Conservation (phyloP, 225 moss, liverwort and hornwort genomes). For the Anthoceros angustus region DNA sequence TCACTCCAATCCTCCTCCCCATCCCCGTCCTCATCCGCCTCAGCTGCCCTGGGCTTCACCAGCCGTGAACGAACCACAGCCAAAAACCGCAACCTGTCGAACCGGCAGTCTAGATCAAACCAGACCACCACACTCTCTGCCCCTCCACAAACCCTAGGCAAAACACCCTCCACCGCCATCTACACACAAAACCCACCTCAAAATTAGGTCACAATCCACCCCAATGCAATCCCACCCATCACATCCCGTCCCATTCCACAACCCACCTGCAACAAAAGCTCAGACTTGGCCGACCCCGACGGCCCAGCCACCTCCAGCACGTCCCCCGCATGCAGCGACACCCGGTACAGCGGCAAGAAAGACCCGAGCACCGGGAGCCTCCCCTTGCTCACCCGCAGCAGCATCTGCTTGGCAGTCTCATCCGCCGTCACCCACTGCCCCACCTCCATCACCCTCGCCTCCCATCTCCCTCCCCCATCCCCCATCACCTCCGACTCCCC, state of each 20-base stretch:
- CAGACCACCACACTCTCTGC: slow-evolving; percentile 44
- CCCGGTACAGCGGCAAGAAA: slow-evolving; percentile 23
- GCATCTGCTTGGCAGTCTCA: slow-evolving; percentile 29
- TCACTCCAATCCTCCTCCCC: slow-evolving; percentile 2
- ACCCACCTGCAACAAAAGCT: slow-evolving; percentile 32
- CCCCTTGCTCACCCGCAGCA: slow-evolving; percentile 18
- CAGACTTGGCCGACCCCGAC: slow-evolving; percentile 43
- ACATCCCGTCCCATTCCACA: not conserved
- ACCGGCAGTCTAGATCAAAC: slow-evolving; percentile 52
- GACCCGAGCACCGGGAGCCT: slow-evolving; percentile 20
- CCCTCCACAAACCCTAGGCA: slow-evolving; percentile 25
- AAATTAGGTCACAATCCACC: slow-evolving; percentile 6
- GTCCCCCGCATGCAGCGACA: slow-evolving; percentile 26
- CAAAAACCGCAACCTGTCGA: slow-evolving; percentile 30
- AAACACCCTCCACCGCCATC: slow-evolving; percentile 25
- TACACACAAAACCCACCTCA: slow-evolving; percentile 7
- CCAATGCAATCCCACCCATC: no score
- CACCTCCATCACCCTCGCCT: slow-evolving; percentile 14
- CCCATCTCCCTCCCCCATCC: not conserved
- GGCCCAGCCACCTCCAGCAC: slow-evolving; percentile 38
- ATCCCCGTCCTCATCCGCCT: not conserved
- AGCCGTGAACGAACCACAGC: slow-evolving; percentile 27
- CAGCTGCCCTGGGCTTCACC: not conserved
- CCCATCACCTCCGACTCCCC: no score
- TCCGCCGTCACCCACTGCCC: slow-evolving; percentile 25